Percentiles rank a stretch among this genome's conserved stretches.
Evolutionary conservation across 495 filamentous ascomycete species (phyloP).

Genomic region (Thermochaetoides thermophila): DNA sequence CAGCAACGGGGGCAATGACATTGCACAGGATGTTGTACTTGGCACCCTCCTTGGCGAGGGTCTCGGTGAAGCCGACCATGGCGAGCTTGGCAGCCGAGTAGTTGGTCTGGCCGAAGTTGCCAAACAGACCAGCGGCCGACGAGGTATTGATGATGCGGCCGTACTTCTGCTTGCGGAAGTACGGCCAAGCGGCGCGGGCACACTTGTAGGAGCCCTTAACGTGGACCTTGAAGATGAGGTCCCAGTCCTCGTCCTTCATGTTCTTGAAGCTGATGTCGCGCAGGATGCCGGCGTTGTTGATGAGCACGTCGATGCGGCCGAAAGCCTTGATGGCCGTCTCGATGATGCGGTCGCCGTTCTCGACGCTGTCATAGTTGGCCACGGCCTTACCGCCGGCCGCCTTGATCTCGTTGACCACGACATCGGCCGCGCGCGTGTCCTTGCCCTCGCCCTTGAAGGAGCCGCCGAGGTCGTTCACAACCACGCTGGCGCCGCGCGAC

Average conservation of each 20-base stretch:
- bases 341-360: constrained; percentile 88
- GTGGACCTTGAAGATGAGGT: constrained; percentile 84
- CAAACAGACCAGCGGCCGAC: constrained; percentile 89
- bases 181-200: constrained; percentile 87
- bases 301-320: constrained; percentile 83
- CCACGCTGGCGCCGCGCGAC: constrained; percentile 83
- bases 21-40: constrained; percentile 98
- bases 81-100: constrained; percentile 95
- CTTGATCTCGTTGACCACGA: constrained; percentile 89
- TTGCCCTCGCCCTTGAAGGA: constrained; percentile 91
- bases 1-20: constrained; percentile 91
- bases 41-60: constrained; percentile 87
- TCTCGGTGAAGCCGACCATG: constrained; percentile 96
- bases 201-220: constrained; percentile 96
- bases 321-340: constrained; percentile 87
- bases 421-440: constrained; percentile 79
- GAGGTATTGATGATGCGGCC: constrained; percentile 92
- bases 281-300: constrained; percentile 97
- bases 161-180: constrained; percentile 98
- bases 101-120: constrained; percentile 91
- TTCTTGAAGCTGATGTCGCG: constrained; percentile 97
- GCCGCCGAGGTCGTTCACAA: constrained; percentile 92
- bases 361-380: constrained; percentile 96
- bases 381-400: constrained; percentile 89
- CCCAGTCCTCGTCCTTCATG: constrained; percentile 96